Evolutionary conservation across 371 early-diverging fungal species (phyloP), one percentile per base, ranked within the genome.

Genomic region (Rhizopus microsporus): DNA sequence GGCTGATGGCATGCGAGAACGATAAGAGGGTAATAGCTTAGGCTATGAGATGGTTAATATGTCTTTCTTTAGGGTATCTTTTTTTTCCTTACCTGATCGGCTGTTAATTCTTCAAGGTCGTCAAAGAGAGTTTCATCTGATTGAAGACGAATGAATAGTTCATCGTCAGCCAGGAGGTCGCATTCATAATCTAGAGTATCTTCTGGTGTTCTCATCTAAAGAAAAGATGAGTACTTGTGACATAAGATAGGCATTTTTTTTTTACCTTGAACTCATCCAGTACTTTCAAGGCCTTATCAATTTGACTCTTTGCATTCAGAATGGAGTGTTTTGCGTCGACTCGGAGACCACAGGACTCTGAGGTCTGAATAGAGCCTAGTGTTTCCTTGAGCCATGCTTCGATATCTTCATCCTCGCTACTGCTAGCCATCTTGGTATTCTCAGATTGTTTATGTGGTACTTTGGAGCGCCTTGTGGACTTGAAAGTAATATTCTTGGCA

Each of bases 261-360:
- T 30, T 39, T 62, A 66, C 71, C 62, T 69, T 71, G 37, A 71
- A 62, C 7, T 73, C 72, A 52, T 79, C 82, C 40, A 84, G 62
- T n/a, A 82, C 65, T 35, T 72, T 56, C 42, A 74, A 43, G 2
- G 71, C 81, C 16, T 78, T 76, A 40, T 78, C 80, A 8, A 84
- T 83, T 53, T 84, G 82, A 37, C 73, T 75, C 48, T 77, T 77
- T 29, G 82, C 83, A 55, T 81, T 80, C 49, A 72, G 76, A 16
- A 83, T 60, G 1, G 76, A 72, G 32, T 77, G 75, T 17, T 71
- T 78, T 7, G 77, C 80, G 51, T 71, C 73, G 5, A 53, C 32
- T 23, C 66, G 40, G 35, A 67, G 38, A 4, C 62, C 67, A 29
- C 57, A 63, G 2, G 66, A 59, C 23, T 59, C 62, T 7, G 66